A percentile compares a stretch with the other conserved stretches of the same genome.
Evolutionary conservation across 441 rosid species (phyloP).

Genomic region (Macaranga tanarius): DNA sequence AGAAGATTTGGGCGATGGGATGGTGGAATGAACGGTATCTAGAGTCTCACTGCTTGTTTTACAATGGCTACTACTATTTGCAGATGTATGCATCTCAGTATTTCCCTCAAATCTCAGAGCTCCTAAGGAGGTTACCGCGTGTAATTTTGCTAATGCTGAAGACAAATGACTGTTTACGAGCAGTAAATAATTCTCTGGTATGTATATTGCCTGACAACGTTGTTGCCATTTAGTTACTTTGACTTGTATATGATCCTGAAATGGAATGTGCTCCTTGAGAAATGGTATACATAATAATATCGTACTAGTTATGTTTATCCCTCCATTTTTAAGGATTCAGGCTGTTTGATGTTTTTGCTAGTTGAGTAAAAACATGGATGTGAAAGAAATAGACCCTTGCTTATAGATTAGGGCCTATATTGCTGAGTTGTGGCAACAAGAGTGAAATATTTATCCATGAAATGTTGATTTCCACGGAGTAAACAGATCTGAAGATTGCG

Average conservation of each 20-base stretch:
- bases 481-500: background rate
- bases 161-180: constrained; percentile 90
- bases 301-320: background rate
- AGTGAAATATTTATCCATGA: background rate
- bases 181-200: constrained; percentile 84
- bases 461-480: background rate
- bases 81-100: constrained; percentile 93
- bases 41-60: constrained; percentile 9
- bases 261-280: background rate
- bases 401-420: background rate
- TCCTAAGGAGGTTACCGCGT: constrained; percentile 87
- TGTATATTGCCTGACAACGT: constrained; percentile 7
- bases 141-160: constrained; percentile 87
- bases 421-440: background rate
- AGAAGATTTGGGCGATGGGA: background rate
- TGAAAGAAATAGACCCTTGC: background rate
- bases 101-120: constrained; percentile 87
- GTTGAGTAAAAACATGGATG: background rate
- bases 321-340: background rate
- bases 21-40: background rate
- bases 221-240: constrained; percentile 4
- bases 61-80: constrained; percentile 15
- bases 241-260: background rate
- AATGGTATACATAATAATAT: background rate
- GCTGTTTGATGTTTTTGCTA: background rate